Percentiles rank a stretch among this genome's conserved stretches.
These are phyloP conservation scores for Magnaporthiopsis poae DNA, from an alignment of 2,329 filamentous ascomycete genomes.

Conservation along the genomic window DNA sequence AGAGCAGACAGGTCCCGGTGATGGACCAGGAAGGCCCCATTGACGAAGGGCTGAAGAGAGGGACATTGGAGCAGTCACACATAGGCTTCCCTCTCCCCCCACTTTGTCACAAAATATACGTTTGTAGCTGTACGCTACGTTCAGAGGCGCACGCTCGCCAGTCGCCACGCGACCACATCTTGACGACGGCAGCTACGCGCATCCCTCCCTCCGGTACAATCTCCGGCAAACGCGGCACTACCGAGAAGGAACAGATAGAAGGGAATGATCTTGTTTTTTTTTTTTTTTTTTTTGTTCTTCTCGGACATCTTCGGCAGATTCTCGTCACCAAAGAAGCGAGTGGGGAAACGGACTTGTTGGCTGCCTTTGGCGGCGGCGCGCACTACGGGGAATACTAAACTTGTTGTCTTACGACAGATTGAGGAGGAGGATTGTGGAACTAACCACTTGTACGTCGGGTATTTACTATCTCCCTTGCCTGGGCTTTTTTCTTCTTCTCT, in stretches of 20 bases:
- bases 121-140: neutral
- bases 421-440: neutral
- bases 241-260: neutral
- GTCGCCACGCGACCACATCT: neutral
- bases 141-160: neutral
- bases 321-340: neutral
- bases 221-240: neutral
- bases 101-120: neutral
- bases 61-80: neutral
- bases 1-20: neutral
- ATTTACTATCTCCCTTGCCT: neutral
- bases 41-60: neutral
- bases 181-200: neutral
- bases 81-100: neutral
- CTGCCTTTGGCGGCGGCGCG: neutral
- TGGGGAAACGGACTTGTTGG: neutral
- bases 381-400: neutral
- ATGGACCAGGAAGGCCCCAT: neutral
- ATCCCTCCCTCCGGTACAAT: neutral
- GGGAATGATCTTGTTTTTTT: neutral
- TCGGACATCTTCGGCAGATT: neutral
- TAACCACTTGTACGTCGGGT: neutral
- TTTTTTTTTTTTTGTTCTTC: neutral
- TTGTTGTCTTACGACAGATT: slow-evolving; percentile 2
- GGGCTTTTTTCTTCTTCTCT: neutral